Conservation (phyloP, 805 yeast species). For the Kazachstania viticola region DNA sequence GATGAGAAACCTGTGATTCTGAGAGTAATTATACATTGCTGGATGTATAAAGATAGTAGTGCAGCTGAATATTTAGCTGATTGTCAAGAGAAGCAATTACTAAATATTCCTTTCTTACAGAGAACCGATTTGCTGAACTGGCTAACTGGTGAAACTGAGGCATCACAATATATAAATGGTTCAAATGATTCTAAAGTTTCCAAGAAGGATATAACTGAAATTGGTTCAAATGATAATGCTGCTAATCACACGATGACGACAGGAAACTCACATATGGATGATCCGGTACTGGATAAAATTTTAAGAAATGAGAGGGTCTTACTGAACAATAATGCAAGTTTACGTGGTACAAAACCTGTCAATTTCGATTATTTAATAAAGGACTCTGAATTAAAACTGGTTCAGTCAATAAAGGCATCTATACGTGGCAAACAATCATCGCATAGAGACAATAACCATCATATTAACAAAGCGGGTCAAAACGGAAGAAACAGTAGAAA, state of each 20-base stretch:
- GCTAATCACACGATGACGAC: conserved; percentile 16
- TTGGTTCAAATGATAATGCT: conserved; percentile 6
- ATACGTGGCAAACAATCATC: conserved; percentile 15
- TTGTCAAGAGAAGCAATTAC: conserved; percentile 51
- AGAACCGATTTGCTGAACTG: conserved; percentile 76
- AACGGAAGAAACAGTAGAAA: conserved; percentile 2
- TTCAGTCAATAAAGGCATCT: conserved; percentile 37
- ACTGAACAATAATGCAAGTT: conserved; percentile 46
- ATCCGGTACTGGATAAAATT: conserved; percentile 24
- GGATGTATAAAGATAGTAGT: conserved; percentile 60
- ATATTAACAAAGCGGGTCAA: conserved; percentile 11
- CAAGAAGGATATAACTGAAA: background rate
- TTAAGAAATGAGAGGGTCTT: conserved; percentile 36
- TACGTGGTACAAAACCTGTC: conserved; percentile 55
- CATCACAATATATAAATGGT: conserved; percentile 40
- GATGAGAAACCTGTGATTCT: conserved; percentile 40
- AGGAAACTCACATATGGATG: conserved; percentile 14
- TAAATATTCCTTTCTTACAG: conserved; percentile 71
- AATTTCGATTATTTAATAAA: conserved; percentile 58
- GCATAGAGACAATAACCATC: conserved; percentile 12
- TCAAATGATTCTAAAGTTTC: background rate
- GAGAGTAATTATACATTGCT: conserved; percentile 60
- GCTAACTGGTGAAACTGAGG: conserved; percentile 58
- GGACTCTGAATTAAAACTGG: conserved; percentile 50
- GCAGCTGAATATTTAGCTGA: conserved; percentile 73